Conservation (phyloP, 2,329 filamentous ascomycete species). For the Zarea fungicola region DNA sequence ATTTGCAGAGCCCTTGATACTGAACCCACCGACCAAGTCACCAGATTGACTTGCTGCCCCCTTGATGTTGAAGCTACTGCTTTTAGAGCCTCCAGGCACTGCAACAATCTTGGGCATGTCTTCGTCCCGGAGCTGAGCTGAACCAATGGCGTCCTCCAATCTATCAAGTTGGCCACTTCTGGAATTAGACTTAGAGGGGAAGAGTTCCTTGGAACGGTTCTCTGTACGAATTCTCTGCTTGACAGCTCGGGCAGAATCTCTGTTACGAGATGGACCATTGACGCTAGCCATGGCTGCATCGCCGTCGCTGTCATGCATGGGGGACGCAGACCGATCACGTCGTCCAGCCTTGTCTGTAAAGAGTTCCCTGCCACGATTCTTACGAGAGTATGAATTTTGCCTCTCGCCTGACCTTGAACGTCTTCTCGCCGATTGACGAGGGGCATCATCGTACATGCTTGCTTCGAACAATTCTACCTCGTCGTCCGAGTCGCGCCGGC, state of each 20-base stretch:
- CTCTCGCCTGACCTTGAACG: constrained; percentile 25
- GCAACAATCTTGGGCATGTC: constrained; percentile 55
- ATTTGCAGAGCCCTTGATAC: constrained; percentile 62
- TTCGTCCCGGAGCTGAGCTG: constrained; percentile 31
- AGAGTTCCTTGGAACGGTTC: constrained; percentile 33
- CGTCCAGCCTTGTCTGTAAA: constrained; percentile 43
- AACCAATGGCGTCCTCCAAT: constrained; percentile 34
- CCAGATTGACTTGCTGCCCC: constrained; percentile 47
- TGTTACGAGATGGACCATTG: constrained; percentile 29
- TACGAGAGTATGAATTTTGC: constrained; percentile 24
- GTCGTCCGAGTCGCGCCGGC: constrained; percentile 42
- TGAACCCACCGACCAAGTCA: constrained; percentile 45
- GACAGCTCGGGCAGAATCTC: constrained; percentile 28
- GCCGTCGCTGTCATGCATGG: constrained; percentile 37
- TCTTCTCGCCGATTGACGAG: constrained; percentile 24
- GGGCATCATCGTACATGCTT: constrained; percentile 75
- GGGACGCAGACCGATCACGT: constrained; percentile 50
- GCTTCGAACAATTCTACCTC: constrained; percentile 60
- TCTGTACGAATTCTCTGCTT: constrained; percentile 27
- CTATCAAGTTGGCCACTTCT: constrained; percentile 31
- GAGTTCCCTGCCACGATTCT: constrained; percentile 56
- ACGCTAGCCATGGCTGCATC: constrained; percentile 33
- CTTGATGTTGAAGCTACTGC: constrained; percentile 52
- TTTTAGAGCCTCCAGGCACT: constrained; percentile 37
- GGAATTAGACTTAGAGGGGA: constrained; percentile 28